A percentile compares a stretch with the other conserved stretches of the same genome.
phyloP scores from a whole-genome alignment of 2,329 filamentous ascomycete species.

The Penicillium sp. region DNA sequence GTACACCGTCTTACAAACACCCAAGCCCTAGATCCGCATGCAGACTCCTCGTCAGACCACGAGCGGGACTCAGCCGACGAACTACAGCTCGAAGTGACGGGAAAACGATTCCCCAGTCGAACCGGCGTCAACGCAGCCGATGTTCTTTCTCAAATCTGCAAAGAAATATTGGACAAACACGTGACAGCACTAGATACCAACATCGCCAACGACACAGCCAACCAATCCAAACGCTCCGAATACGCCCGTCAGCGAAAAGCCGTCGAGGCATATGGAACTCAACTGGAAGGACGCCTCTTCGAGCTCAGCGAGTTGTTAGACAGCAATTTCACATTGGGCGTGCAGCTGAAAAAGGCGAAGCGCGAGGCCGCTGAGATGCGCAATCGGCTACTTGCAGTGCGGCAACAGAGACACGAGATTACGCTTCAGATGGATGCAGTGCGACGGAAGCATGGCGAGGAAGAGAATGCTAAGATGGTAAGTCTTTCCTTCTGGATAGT shows the following conservation, averaged over 20 bases:
- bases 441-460: conserved; percentile 37
- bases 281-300: conserved; percentile 48
- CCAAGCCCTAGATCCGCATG: conserved; percentile 24
- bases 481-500: not conserved
- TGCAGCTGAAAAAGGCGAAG: conserved; percentile 43
- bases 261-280: conserved; percentile 45
- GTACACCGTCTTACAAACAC: conserved; percentile 39
- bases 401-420: conserved; percentile 46
- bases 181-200: conserved; percentile 39
- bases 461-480: conserved; percentile 35
- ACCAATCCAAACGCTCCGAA: conserved; percentile 35
- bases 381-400: conserved; percentile 45
- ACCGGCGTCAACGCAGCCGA: conserved; percentile 50
- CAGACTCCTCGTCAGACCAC: conserved; percentile 15
- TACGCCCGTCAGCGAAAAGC: conserved; percentile 45
- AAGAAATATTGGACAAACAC: conserved; percentile 47
- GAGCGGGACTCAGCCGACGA: conserved; percentile 23
- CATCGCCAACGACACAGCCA: conserved; percentile 35
- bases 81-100: conserved; percentile 21
- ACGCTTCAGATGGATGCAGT: conserved; percentile 50
- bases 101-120: conserved; percentile 38
- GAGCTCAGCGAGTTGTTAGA: conserved; percentile 52
- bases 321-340: conserved; percentile 44
- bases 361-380: conserved; percentile 45
- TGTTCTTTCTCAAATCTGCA: conserved; percentile 48